phyloP scores from a whole-genome alignment of 257 asterid species.

The Mentha longifolia region DNA sequence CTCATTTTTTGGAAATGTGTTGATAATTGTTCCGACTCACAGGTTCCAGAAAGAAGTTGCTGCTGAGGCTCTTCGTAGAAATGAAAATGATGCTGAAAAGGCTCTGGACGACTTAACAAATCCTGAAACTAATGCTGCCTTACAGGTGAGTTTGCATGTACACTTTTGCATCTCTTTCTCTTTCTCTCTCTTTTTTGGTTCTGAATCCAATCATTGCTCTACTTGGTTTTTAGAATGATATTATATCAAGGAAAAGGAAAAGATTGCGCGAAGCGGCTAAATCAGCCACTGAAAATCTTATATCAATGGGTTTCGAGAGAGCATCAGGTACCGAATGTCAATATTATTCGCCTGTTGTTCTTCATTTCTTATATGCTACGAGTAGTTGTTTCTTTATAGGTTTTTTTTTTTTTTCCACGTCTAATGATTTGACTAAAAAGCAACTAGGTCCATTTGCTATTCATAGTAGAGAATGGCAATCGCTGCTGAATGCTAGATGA shows the following conservation, averaged over 20 bases:
- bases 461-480: background rate
- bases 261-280: slow-evolving; percentile 48
- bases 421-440: background rate
- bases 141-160: slow-evolving; percentile 60
- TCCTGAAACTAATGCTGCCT: slow-evolving; percentile 63
- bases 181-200: background rate
- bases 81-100: slow-evolving; percentile 82
- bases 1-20: slow-evolving; percentile 19
- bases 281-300: slow-evolving; percentile 57
- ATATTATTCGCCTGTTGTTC: no score
- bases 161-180: background rate
- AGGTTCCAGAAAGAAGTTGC: slow-evolving; percentile 81
- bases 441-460: background rate
- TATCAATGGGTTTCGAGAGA: slow-evolving; percentile 69
- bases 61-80: slow-evolving; percentile 94
- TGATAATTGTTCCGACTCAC: slow-evolving; percentile 30
- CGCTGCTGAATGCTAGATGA: background rate
- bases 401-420: no score
- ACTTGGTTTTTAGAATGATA: slow-evolving; percentile 54
- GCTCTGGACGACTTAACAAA: slow-evolving; percentile 90
- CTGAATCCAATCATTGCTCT: slow-evolving; percentile 13
- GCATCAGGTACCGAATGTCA: slow-evolving; percentile 56
- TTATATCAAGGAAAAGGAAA: slow-evolving; percentile 69
- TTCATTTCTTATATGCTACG: no score
- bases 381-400: no score